Base-by-base conservation (phyloP, 2,329 filamentous ascomycete species). In the Fusarium virguliforme region DNA sequence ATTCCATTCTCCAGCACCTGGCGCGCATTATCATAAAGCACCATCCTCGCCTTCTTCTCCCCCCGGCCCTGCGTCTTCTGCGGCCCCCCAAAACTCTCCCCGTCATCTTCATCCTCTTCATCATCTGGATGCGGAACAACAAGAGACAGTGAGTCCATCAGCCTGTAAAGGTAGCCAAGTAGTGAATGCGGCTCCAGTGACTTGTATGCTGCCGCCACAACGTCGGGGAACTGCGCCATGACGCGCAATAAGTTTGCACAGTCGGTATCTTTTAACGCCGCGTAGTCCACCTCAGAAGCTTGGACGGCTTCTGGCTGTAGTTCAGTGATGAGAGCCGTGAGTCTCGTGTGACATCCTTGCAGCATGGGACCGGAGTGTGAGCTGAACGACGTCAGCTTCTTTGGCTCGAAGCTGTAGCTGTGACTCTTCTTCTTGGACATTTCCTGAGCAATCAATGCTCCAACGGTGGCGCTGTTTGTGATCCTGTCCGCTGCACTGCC, bases 161-260 rank as follows among this genome's bases (percentile, higher is more conserved):
- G 32, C n/a, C 55, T 65, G 18, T 48, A 62, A 37, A 92, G 81
- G 76, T 91, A 92, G 4, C 87, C 89, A 51, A 92, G 80, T 30
- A 91, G 85, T 0, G 89, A 91, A 32, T 89, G 85, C 0, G 90
- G 90, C 76, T 92, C 90, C 41, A 89, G 85, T 0, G 89, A 91
- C 81, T 89, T 90, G 77, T 87, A 81, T 0, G 90, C 89, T 71
- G 90, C 88, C 65, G 86, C 72, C 64, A 91, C 85, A 5, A 90
- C 86, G 65, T 92, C 90, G 0, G 90, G 90, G 83, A 88, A 92
- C 64, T 88, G 85, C 0, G 89, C 87, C 55, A 92, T 81, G 53
- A 87, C 79, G 26, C 90, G 86, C 34, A 90, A 84, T 37, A 92
- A 80, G 10, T 70, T 61, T 8, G 60, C 67, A 1, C 35, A 64